Evolutionary conservation across 495 filamentous ascomycete genomes (phyloP), one percentile per base, ranked within the genome.

Genomic region (Rhypophila decipiens): DNA sequence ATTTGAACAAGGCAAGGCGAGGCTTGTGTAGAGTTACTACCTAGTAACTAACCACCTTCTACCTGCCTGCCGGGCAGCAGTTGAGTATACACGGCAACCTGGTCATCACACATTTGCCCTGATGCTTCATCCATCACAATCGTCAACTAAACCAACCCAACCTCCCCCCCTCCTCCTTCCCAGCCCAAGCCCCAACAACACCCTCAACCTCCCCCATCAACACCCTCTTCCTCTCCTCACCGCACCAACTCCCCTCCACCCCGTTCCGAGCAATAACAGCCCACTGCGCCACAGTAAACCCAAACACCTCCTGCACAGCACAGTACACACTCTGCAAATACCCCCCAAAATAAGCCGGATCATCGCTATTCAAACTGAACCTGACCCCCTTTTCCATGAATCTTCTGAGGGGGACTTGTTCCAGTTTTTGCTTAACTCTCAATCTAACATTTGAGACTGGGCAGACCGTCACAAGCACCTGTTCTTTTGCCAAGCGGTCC

Each of bases 331-430:
- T 82, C 48, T 84, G 65, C 44, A 88, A 80, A 61, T 87, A 88
- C 0, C 80, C 83, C 5, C 85, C 85, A 71, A 90, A 90, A 61
- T 90, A 91, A 9, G 84, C 85, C 39, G 86, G 86, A 59, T 90
- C 86, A 58, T 91, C 84, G 57, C 82, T 84, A 52, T 86, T 86
- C 46, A 87, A 77, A 9, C 79, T 81, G 51, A 87, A 86, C 57
- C 66, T 74, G 24, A 87, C 79, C 0, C 82, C 83, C 2, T 67
- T 69, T 57, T 84, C 79, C 39, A 90, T 53, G 52, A 88, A 85
- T 39, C 53, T 68, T 20, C 83, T 68, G 27, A 89, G 72, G 1
- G 86, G 86, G 10, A 86, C 63, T 24, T 86, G 68, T 8, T 61
- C 60, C 11, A 89, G 66, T 18, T 65, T 65, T 19, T 63, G 39